Evolutionary conservation across 441 rosid species (phyloP).

Genomic region (Pelargonium myrrhifolium): DNA sequence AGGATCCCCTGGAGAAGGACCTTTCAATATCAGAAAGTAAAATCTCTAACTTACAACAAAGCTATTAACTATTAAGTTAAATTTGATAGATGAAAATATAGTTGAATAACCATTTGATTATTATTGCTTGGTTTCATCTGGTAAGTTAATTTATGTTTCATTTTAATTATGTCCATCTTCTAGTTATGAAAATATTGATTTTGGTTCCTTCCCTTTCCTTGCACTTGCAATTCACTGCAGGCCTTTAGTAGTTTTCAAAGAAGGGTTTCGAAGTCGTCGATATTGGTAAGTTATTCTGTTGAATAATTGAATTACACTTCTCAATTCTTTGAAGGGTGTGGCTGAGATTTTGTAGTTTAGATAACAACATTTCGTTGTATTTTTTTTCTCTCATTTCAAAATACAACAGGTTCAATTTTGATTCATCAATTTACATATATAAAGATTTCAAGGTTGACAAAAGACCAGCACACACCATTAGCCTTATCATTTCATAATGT

Average conservation of each 20-base stretch:
- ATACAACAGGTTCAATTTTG: too few relatives aligned
- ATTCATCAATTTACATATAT: too few relatives aligned
- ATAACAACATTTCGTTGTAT: too few relatives aligned
- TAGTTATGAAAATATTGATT: background rate
- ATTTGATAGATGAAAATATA: background rate
- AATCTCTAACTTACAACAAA: too few relatives aligned
- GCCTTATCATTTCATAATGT: too few relatives aligned
- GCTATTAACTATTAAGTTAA: background rate
- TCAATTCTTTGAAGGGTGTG: background rate
- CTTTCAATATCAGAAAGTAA: constrained; percentile 69
- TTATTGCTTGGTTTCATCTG: background rate
- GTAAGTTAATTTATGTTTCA: background rate
- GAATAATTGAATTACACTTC: background rate
- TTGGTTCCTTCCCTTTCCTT: background rate
- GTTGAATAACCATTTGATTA: background rate
- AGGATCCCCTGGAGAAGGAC: constrained; percentile 79
- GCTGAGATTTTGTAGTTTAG: too few relatives aligned
- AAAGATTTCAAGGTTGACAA: too few relatives aligned
- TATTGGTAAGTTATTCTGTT: constrained; percentile 49
- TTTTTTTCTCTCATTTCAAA: too few relatives aligned
- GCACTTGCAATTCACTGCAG: constrained; percentile 26
- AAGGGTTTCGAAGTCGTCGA: constrained; percentile 78
- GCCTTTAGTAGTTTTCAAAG: constrained; percentile 81
- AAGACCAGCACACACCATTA: too few relatives aligned
- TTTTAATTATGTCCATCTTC: background rate